Conservation (phyloP, 805 yeast species). For the Lipomyces orientalis region DNA sequence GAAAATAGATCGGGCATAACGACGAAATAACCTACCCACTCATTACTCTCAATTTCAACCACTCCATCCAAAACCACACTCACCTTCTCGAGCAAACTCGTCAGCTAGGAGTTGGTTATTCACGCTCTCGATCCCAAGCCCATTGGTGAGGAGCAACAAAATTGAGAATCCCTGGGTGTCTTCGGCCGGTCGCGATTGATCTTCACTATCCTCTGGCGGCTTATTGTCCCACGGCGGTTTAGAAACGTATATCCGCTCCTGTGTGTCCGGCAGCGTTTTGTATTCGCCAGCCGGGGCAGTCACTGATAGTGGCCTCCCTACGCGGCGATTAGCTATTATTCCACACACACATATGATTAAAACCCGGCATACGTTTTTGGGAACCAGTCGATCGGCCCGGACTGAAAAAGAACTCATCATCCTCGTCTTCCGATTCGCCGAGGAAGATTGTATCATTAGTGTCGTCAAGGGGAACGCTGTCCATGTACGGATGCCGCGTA, state of each 20-base stretch:
- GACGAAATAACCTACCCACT: slow-evolving; percentile 40
- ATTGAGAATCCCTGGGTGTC: slow-evolving; percentile 31
- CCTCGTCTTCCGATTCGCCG: slow-evolving; percentile 34
- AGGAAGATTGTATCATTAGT: slow-evolving; percentile 36
- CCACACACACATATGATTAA: neutral
- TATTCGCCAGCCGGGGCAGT: slow-evolving; percentile 27
- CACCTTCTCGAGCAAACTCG: slow-evolving; percentile 38
- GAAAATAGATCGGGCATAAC: slow-evolving; percentile 45
- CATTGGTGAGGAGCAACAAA: slow-evolving; percentile 42
- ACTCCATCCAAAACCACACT: neutral
- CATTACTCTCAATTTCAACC: neutral
- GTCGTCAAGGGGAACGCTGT: slow-evolving; percentile 33
- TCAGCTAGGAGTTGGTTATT: slow-evolving; percentile 45
- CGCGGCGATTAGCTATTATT: neutral
- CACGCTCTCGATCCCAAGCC: slow-evolving; percentile 42
- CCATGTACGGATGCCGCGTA: slow-evolving; percentile 33
- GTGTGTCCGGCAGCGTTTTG: slow-evolving; percentile 27
- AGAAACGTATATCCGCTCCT: slow-evolving; percentile 30
- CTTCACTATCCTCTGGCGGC: neutral
- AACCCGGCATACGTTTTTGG: neutral
- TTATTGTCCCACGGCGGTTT: slow-evolving; percentile 28
- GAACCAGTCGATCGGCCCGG: neutral
- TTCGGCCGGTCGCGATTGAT: slow-evolving; percentile 1
- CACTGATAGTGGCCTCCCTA: neutral
- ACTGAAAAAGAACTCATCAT: slow-evolving; percentile 33